A percentile compares a stretch with the other conserved stretches of the same genome.
phyloP scores from a whole-genome alignment of 768 basidiomycete genomes.

The Pisolithus albus region DNA sequence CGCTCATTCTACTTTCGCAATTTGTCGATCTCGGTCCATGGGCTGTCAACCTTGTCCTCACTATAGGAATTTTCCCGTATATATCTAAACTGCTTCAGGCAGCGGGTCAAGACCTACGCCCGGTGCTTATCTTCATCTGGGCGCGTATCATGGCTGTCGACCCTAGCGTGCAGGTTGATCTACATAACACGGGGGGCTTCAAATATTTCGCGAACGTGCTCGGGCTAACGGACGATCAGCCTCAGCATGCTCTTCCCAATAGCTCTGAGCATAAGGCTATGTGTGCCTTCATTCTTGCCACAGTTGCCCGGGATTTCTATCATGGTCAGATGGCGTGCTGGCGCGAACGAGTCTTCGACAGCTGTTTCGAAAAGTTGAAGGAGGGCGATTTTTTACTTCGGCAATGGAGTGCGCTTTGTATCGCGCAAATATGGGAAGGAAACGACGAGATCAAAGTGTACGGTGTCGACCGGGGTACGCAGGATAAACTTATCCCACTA shows the following conservation, averaged over 20 bases:
- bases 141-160: slow-evolving; percentile 97
- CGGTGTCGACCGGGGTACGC: slow-evolving; percentile 71
- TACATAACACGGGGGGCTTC: slow-evolving; percentile 75
- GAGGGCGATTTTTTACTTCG: slow-evolving; percentile 89
- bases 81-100: slow-evolving; percentile 95
- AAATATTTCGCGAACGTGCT: slow-evolving; percentile 81
- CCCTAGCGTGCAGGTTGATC: slow-evolving; percentile 81
- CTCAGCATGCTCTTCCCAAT: slow-evolving; percentile 67
- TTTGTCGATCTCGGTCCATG: slow-evolving; percentile 98
- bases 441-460: slow-evolving; percentile 87
- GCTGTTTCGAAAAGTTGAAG: slow-evolving; percentile 76
- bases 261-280: slow-evolving; percentile 94
- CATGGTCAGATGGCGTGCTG: slow-evolving; percentile 83
- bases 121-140: slow-evolving; percentile 99
- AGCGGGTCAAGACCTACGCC: slow-evolving; percentile 89
- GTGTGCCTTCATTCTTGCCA: slow-evolving; percentile 93
- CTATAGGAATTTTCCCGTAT: slow-evolving; percentile 98
- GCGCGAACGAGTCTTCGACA: slow-evolving; percentile 75
- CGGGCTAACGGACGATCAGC: slow-evolving; percentile 54
- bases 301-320: slow-evolving; percentile 85
- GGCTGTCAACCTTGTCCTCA: slow-evolving; percentile 94
- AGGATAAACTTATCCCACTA: slow-evolving; percentile 73
- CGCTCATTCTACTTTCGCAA: slow-evolving; percentile 91
- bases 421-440: slow-evolving; percentile 90
- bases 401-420: slow-evolving; percentile 91